Conservation (phyloP, 352 stramenopile species). For the Pythium brassicae region DNA sequence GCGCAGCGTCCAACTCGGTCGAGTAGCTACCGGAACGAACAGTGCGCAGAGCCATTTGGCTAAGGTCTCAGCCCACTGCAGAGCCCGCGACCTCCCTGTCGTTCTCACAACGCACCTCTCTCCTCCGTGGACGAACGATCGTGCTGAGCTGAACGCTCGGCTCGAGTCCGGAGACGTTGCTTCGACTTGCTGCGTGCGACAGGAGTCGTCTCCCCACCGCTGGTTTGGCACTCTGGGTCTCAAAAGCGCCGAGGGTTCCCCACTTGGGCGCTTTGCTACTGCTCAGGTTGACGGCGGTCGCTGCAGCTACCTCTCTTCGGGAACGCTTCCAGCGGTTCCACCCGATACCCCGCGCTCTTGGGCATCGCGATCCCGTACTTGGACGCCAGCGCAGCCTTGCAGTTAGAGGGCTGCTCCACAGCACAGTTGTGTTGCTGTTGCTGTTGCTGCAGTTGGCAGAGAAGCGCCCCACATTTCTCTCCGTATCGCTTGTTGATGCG, state of each 20-base stretch:
- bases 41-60: too few species aligned
- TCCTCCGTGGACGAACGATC: neutral
- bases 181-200: slow-evolving; percentile 7
- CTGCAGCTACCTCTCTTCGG: neutral
- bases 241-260: neutral
- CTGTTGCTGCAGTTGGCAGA: slow-evolving; percentile 7
- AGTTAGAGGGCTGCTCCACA: neutral
- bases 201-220: neutral
- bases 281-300: slow-evolving; percentile 7
- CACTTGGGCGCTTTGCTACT: neutral
- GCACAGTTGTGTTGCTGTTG: neutral
- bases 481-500: slow-evolving; percentile 11
- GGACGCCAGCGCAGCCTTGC: neutral
- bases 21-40: neutral
- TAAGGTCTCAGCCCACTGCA: neutral
- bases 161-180: neutral
- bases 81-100: neutral
- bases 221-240: neutral
- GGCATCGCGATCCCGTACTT: slow-evolving; percentile 4
- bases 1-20: slow-evolving; percentile 8
- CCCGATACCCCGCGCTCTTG: slow-evolving; percentile 9
- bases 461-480: slow-evolving; percentile 5
- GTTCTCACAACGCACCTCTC: neutral
- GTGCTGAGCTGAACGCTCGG: slow-evolving; percentile 6
- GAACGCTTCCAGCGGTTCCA: neutral